Evolutionary conservation across 2,329 filamentous ascomycete genomes (phyloP), one percentile per base, ranked within the genome.

Genomic region (Paraconiothyrium brasiliense): DNA sequence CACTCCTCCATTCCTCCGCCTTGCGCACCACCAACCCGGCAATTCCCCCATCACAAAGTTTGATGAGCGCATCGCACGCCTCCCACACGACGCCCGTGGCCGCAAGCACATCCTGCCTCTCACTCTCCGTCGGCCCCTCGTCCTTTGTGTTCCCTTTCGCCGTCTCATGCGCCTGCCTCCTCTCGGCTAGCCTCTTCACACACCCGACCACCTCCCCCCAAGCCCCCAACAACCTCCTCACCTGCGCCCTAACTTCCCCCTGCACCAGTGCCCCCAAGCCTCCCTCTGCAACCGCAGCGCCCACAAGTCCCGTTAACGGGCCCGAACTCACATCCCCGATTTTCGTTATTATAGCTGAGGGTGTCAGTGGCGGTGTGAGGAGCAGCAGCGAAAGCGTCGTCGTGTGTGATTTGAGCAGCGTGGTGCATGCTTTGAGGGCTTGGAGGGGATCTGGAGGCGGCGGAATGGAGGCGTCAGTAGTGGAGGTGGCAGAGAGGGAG

Each of bases 321-420:
- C 88, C 89, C 13, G 87, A 84, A 24, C 89, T 85, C n/a, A 97
- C 84, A 60, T 93, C 89, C 37, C 87, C 84, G 4, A 97, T 81
- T 14, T 96, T 88, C 27, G 85, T 89, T 10, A 80, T 81, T 37
- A 97, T 84, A 5, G 92, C 94, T 0, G 89, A 89, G 0, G 92
- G 89, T 0, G 93, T 95, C 68, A 97, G 96, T 0, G 94, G 94
- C 20, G 92, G 86, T 72, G 92, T 97, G 72, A 96, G 91, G 1
- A 95, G 87, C 13, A 98, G 86, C 0, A 97, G 89, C 0, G 92
- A 94, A 30, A 97, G 84, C 65, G 97, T 97, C 6, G 93, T 97
- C 1, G 90, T 87, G 74, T 97, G 93, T 0, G 93, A 92, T 75
- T 88, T 89, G 61, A 97, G 87, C 5, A 96, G 84, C 30, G 85